Percentiles rank a stretch among this genome's conserved stretches.
Evolutionary conservation across 1,284 basidiomycete species (phyloP).

Genomic region (Naganishia sp.): DNA sequence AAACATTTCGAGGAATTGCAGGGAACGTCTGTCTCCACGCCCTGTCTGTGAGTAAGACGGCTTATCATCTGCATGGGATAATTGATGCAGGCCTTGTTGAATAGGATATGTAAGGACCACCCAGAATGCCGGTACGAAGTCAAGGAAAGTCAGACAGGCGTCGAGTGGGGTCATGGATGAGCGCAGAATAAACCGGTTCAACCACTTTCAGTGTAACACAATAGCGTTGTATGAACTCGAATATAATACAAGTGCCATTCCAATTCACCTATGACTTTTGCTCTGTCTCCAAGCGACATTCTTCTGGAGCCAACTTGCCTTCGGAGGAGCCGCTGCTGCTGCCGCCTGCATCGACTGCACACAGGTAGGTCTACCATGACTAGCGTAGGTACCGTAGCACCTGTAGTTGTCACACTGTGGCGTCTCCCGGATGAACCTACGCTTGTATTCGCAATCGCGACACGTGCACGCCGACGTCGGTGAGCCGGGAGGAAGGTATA

Average conservation of each 20-base stretch:
- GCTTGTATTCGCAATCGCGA: not conserved
- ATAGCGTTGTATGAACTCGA: not conserved
- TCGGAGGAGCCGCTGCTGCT: not conserved
- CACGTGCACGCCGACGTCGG: not conserved
- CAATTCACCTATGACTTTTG: not conserved
- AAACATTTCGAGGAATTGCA: constrained; percentile 56
- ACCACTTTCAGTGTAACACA: not conserved
- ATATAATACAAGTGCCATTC: too few species aligned
- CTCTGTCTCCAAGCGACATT: constrained; percentile 1
- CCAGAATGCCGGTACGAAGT: constrained; percentile 29
- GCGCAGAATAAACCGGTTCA: too few species aligned
- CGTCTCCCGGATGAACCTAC: not conserved
- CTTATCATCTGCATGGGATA: not conserved
- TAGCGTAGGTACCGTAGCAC: not conserved
- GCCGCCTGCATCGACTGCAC: too few species aligned
- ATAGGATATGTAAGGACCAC: constrained; percentile 32
- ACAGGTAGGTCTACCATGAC: not conserved
- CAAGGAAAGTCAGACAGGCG: constrained; percentile 1
- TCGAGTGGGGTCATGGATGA: constrained; percentile 31
- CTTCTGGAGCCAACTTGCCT: constrained; percentile 3
- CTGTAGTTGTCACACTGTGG: not conserved
- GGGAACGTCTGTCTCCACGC: constrained; percentile 38
- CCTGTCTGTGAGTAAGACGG: constrained; percentile 45
- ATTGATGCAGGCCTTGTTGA: too few species aligned
- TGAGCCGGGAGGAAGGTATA: too few species aligned